Base-by-base conservation (phyloP, 495 filamentous ascomycete species). In the Lasiosphaeria miniovina region DNA sequence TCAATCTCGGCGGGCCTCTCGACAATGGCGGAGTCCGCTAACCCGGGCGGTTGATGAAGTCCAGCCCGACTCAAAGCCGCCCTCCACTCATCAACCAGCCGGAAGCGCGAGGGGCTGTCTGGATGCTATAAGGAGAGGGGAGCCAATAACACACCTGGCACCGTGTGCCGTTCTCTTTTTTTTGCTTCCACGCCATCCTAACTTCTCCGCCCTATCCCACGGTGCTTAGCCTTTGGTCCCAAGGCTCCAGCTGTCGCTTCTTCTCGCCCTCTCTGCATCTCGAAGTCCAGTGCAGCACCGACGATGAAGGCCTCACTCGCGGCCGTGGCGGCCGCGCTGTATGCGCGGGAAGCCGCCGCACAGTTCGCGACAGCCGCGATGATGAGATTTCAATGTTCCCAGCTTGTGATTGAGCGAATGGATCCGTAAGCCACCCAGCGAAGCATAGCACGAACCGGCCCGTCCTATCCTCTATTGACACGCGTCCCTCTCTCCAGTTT, bases 351-450 rank as follows among this genome's bases (percentile, higher is more conserved):
- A 34, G 70, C 62, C n/a, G 61, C 71, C 4, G 75, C 75, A 8
- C 75, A 77, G 64, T 63, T 52, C 48, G 61, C 63, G 12, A 60
- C 62, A 38, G 67, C 65, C 5, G 70, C 74, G 57, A 73, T 78
- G 71, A 76, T 80, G 70, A 74, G 77, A 34, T 80, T 80, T 65
- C 69, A 69, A 24, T 80, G 77, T 67, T 72, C 69, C 6, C 74
- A 76, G 64, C 74, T 78, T 46, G 70, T 71, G 41, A 71, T 78
- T 52, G 74, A 76, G 62, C 69, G 75, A 3, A 64, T 78, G 49
- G 75, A 78, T 50, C 75, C 75, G 6, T 24, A 24, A 24, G 24
- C 24, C 24, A 1, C 24, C 24, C 24, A 24, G 24, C 24, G 2
- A 24, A 24, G 24, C 24, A n/a, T n/a, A n/a, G n/a, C n/a, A n/a